Evolutionary conservation across 352 stramenopile species (phyloP).

Genomic region (Globisporangium lucens): DNA sequence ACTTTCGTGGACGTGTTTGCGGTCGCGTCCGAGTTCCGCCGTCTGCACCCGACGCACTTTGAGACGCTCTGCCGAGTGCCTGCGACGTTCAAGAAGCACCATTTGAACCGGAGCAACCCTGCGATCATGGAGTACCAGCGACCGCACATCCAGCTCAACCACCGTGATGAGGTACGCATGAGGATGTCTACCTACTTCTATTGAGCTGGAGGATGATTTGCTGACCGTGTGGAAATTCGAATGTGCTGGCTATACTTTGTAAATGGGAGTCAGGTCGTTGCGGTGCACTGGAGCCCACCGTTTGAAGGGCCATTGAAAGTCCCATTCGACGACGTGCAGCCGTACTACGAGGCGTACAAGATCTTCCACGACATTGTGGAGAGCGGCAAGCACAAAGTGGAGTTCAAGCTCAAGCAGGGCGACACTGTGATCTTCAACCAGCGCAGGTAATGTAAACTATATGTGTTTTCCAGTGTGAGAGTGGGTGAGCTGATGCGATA

Average conservation of each 20-base stretch:
- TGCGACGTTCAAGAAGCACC: slow-evolving; percentile 93
- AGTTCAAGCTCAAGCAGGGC: slow-evolving; percentile 77
- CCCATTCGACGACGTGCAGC: slow-evolving; percentile 61
- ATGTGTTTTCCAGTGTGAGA: background rate
- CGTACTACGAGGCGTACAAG: slow-evolving; percentile 84
- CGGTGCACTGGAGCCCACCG: slow-evolving; percentile 92
- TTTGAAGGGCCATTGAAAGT: slow-evolving; percentile 92
- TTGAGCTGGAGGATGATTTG: background rate
- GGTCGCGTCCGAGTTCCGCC: slow-evolving; percentile 65
- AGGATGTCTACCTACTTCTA: background rate
- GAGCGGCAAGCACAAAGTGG: slow-evolving; percentile 56
- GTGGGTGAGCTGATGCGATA: background rate
- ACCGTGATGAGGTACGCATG: slow-evolving; percentile 58
- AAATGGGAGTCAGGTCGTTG: slow-evolving; percentile 54
- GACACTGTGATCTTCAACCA: slow-evolving; percentile 88
- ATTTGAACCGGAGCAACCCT: slow-evolving; percentile 84
- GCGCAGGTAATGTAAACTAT: slow-evolving; percentile 31
- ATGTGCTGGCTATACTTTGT: background rate
- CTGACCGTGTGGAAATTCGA: background rate
- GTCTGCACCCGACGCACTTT: slow-evolving; percentile 64
- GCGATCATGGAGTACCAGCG: slow-evolving; percentile 93
- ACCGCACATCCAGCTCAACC: slow-evolving; percentile 91
- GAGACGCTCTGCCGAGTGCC: slow-evolving; percentile 78
- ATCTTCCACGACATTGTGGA: slow-evolving; percentile 81
- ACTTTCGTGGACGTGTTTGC: slow-evolving; percentile 87